These are phyloP conservation scores for Cryphonectria nitschkei DNA, from an alignment of 2,329 filamentous ascomycete species.

Conservation along the genomic window DNA sequence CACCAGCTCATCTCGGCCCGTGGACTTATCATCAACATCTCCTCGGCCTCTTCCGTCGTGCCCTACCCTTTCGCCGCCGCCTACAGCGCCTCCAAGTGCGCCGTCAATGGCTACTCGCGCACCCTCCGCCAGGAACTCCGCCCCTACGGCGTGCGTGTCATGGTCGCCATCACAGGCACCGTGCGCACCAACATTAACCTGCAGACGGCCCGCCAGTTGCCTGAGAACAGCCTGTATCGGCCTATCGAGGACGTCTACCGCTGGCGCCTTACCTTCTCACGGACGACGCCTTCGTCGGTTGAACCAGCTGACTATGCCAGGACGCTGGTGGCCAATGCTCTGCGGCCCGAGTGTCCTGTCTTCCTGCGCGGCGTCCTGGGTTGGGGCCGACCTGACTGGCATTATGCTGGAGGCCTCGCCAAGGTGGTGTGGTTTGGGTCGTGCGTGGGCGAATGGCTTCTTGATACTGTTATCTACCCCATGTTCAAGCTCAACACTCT, in stretches of 20 bases:
- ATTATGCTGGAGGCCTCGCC: slow-evolving; percentile 26
- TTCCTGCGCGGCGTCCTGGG: slow-evolving; percentile 18
- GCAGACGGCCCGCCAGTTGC: slow-evolving; percentile 46
- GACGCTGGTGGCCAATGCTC: slow-evolving; percentile 18
- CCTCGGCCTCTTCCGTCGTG: slow-evolving; percentile 53
- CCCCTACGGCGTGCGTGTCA: slow-evolving; percentile 59
- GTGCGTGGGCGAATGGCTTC: slow-evolving; percentile 25
- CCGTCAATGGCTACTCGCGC: slow-evolving; percentile 57
- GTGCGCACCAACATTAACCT: slow-evolving; percentile 55
- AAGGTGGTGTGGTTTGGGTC: slow-evolving; percentile 17
- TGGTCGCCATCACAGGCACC: slow-evolving; percentile 59
- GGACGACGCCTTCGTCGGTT: slow-evolving; percentile 13
- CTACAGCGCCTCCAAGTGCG: slow-evolving; percentile 61
- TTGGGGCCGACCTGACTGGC: slow-evolving; percentile 28
- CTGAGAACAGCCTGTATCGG: slow-evolving; percentile 51
- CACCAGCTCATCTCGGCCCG: slow-evolving; percentile 52
- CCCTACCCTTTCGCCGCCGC: slow-evolving; percentile 58
- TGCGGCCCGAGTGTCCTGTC: slow-evolving; percentile 26
- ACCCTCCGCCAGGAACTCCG: slow-evolving; percentile 57
- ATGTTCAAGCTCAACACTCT: slow-evolving; percentile 26
- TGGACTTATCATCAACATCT: slow-evolving; percentile 60
- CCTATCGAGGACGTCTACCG: slow-evolving; percentile 37
- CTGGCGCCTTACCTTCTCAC: slow-evolving; percentile 28
- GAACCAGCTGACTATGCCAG: slow-evolving; percentile 20
- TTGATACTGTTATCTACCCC: slow-evolving; percentile 24